Base-by-base conservation (phyloP, 2,329 filamentous ascomycete species). In the Samsoniella hepiali region DNA sequence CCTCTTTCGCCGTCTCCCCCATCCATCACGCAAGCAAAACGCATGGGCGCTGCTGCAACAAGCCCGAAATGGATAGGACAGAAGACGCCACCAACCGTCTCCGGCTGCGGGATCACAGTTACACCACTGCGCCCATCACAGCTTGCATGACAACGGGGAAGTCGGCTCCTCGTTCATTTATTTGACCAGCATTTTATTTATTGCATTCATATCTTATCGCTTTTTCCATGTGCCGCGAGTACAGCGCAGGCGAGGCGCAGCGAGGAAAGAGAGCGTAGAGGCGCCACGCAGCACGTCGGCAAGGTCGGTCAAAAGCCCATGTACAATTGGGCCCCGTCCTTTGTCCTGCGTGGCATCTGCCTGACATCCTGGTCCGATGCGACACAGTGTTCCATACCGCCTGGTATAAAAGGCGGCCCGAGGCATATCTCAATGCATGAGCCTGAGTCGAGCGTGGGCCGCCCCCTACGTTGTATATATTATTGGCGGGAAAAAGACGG, bases 61-160 rank as follows among this genome's bases (percentile, higher is more conserved):
- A 49, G n/a, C 32, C 17, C 32, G 5, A 47, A 49, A 17, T n/a
- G 44, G 54, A 53, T 13, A 51, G 29, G 32, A 5, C 31, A 53
- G 6, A 22, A 36, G 3, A 36, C 50, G 50, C 32, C 50, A 53
- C 29, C 22, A 7, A 5, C 56, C n/a, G n/a, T 27, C 38, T 22
- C 17, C 2, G 40, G 40, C 22, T 50, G 57, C 57, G 50, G 45
- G 15, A 59, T 59, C 57, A 59, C 57, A 42, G 57, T 42, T 50
- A 40, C 34, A 59, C 57, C 5, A 51, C 31, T 34, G 49, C 57
- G 29, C 29, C 4, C n/a, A 58, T 45, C 27, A 29, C 57, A 45
- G 34, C 57, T 38, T 50, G 45, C 57, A 42, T 42, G 15, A 17
- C 11, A 34, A 31, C 7, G 15, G 42, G 38, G 36, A 3, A 27